These are phyloP conservation scores for Chenopodium suecicum DNA, from an alignment of 148 eudicot species.

Conservation along the genomic window DNA sequence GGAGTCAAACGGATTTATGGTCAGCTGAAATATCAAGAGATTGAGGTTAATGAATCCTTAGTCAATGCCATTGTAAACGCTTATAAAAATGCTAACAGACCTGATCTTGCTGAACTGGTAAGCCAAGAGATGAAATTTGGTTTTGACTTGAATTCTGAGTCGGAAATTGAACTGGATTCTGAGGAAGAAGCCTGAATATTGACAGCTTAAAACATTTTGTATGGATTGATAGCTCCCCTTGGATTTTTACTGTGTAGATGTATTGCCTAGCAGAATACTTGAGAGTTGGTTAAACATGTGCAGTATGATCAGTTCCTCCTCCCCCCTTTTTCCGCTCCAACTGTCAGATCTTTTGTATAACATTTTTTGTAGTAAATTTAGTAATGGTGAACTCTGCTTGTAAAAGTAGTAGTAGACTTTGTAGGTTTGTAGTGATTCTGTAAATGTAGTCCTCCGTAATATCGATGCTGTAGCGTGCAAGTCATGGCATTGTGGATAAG, in stretches of 20 bases:
- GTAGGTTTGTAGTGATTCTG: neutral
- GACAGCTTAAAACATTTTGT: neutral
- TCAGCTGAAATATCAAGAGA: constrained; percentile 49
- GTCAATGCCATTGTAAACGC: constrained; percentile 62
- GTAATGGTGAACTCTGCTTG: too few species aligned
- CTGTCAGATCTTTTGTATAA: neutral
- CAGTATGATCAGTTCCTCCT: neutral
- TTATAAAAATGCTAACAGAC: constrained; percentile 50
- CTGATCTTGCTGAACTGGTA: constrained; percentile 72
- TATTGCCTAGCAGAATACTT: neutral
- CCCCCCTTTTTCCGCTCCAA: neutral
- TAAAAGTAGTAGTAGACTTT: too few species aligned
- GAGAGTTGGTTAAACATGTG: constrained; percentile 12
- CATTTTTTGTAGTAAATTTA: neutral
- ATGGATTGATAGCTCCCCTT: neutral
- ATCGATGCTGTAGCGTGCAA: neutral
- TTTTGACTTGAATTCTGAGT: constrained; percentile 42
- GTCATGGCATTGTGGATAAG: neutral
- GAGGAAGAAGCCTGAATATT: constrained; percentile 25
- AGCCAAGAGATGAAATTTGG: constrained; percentile 60
- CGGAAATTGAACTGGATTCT: constrained; percentile 43
- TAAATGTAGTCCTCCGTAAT: neutral
- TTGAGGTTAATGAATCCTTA: constrained; percentile 62
- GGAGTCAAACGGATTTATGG: constrained; percentile 70
- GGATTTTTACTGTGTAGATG: constrained; percentile 3